A percentile compares a stretch with the other conserved stretches of the same genome.
These are phyloP conservation scores for Cercospora zeae-maydis DNA, from an alignment of 2,329 filamentous ascomycete genomes.

Conservation along the genomic window DNA sequence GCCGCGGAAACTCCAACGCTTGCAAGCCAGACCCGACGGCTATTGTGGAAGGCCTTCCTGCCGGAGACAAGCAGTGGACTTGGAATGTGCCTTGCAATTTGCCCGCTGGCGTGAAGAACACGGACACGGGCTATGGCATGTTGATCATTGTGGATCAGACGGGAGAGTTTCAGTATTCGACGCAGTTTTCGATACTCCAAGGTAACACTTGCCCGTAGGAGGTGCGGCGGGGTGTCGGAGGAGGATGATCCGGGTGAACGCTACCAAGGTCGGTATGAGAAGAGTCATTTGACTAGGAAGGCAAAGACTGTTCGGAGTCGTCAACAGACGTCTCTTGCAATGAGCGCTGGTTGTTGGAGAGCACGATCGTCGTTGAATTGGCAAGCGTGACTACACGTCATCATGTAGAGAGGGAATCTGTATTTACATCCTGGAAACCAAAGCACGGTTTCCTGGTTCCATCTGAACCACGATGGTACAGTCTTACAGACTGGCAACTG, in stretches of 20 bases:
- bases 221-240: background rate
- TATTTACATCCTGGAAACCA: too few relatives aligned
- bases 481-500: too few relatives aligned
- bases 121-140: slow-evolving; percentile 16
- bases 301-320: too few relatives aligned
- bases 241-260: background rate
- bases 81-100: slow-evolving; percentile 19
- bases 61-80: background rate
- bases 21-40: slow-evolving; percentile 10
- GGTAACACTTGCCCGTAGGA: background rate
- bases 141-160: slow-evolving; percentile 19
- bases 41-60: slow-evolving; percentile 4
- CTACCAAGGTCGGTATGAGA: too few relatives aligned
- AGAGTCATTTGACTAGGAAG: too few relatives aligned
- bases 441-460: too few relatives aligned
- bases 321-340: too few relatives aligned
- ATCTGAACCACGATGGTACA: too few relatives aligned
- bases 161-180: slow-evolving; percentile 20
- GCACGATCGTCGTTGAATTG: too few relatives aligned
- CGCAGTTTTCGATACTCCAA: slow-evolving; percentile 15
- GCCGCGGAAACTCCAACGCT: slow-evolving; percentile 13
- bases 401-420: too few relatives aligned
- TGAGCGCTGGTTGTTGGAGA: too few relatives aligned
- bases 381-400: too few relatives aligned
- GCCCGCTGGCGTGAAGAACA: slow-evolving; percentile 4